These are phyloP conservation scores for Ligustrum vulgare DNA, from an alignment of 257 asterid species.

Conservation along the genomic window DNA sequence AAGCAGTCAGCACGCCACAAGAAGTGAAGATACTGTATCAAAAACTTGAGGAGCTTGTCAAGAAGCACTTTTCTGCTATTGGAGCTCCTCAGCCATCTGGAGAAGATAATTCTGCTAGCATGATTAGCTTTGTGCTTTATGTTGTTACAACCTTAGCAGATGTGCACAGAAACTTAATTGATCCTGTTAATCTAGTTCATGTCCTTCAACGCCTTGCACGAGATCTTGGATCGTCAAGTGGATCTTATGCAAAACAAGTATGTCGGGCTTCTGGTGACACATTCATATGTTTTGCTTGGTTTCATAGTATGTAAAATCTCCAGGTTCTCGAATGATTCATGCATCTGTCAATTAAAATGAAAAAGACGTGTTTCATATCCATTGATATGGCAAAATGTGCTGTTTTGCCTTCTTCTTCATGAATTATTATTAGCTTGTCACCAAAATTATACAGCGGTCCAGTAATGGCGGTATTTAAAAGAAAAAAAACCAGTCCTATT, in stretches of 20 bases:
- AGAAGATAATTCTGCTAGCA: conserved; percentile 89
- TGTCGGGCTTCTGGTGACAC: conserved; percentile 22
- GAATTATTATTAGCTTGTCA: background rate
- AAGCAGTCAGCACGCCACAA: conserved; percentile 66
- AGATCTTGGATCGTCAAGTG: conserved; percentile 79
- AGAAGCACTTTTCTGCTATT: conserved; percentile 90
- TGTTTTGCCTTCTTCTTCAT: background rate
- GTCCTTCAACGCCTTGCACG: conserved; percentile 97
- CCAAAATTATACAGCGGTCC: background rate
- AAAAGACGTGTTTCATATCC: background rate
- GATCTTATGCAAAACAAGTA: conserved; percentile 83
- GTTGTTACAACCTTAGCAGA: conserved; percentile 83
- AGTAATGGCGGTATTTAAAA: background rate
- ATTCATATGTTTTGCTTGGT: conserved; percentile 19
- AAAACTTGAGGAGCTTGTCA: conserved; percentile 94
- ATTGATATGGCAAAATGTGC: background rate
- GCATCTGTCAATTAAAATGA: background rate
- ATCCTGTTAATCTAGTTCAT: conserved; percentile 77
- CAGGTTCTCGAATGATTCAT: background rate
- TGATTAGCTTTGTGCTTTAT: conserved; percentile 91
- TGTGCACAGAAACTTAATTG: conserved; percentile 86
- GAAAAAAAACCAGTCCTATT: too few species aligned
- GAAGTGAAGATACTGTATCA: conserved; percentile 91
- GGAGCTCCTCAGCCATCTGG: conserved; percentile 88
- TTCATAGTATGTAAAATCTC: background rate